Conservation (phyloP, 192 early-diverging fungal species). For the Rhizoclosmatium sp. region DNA sequence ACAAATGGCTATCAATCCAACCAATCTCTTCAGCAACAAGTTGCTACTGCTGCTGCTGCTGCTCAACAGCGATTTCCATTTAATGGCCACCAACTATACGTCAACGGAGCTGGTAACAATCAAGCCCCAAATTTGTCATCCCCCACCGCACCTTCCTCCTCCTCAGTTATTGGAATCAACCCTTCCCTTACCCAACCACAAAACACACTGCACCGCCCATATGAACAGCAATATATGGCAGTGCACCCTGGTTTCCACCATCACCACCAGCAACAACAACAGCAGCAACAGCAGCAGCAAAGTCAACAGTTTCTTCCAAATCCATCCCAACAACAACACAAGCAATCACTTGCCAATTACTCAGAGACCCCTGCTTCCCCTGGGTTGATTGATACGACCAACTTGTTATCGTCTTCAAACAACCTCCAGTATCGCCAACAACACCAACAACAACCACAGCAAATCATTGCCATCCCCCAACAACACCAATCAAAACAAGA, state of each 20-base stretch:
- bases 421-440: neutral
- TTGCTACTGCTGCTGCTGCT: too few relatives aligned
- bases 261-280: neutral
- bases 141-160: too few relatives aligned
- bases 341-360: neutral
- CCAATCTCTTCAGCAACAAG: too few relatives aligned
- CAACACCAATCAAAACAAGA: neutral
- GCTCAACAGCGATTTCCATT: too few relatives aligned
- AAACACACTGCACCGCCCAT: too few relatives aligned
- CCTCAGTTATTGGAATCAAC: too few relatives aligned
- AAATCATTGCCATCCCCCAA: neutral
- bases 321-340: neutral
- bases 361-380: too few relatives aligned
- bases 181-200: too few relatives aligned
- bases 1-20: too few relatives aligned
- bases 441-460: neutral
- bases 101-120: too few relatives aligned
- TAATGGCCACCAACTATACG: too few relatives aligned
- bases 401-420: neutral
- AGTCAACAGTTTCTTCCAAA: neutral
- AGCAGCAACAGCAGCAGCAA: neutral
- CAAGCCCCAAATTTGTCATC: too few relatives aligned
- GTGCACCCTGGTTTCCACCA: neutral
- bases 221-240: neutral
- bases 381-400: neutral